A percentile compares a stretch with the other conserved stretches of the same genome.
Conservation (phyloP, 192 early-diverging fungal genomes). For the Umbelopsis sp. region DNA sequence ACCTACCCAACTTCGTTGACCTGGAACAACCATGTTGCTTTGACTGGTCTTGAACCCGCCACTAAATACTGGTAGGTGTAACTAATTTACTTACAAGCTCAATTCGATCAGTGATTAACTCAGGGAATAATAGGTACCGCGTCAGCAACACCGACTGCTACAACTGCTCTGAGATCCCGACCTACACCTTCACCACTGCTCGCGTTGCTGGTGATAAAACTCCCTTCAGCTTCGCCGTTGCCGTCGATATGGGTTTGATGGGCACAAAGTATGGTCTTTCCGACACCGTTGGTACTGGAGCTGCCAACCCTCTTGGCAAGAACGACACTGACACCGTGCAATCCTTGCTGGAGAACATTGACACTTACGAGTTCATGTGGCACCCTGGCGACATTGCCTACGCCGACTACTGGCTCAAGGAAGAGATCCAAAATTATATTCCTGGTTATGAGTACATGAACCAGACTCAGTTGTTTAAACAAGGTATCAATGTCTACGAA, state of each 20-base stretch:
- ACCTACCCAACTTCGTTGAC: background rate
- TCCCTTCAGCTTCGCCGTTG: background rate
- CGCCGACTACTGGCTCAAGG: conserved; percentile 7
- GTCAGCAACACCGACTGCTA: background rate
- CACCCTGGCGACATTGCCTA: conserved; percentile 10
- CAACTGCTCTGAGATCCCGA: background rate
- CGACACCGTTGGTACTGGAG: background rate
- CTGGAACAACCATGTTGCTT: conserved; percentile 1
- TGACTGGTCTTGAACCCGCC: background rate
- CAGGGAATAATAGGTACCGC: too few relatives aligned
- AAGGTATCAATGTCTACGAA: background rate
- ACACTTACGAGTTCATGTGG: background rate
- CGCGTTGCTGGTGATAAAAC: conserved; percentile 3
- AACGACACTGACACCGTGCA: conserved; percentile 6
- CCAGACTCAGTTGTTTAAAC: background rate
- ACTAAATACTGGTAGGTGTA: background rate
- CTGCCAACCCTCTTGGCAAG: background rate
- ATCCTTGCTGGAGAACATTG: conserved; percentile 6
- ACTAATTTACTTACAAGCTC: too few relatives aligned
- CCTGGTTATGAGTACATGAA: background rate
- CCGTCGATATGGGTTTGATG: conserved; percentile 2
- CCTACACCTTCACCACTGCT: background rate
- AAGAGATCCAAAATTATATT: conserved; percentile 11
- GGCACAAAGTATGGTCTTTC: background rate
- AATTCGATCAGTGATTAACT: too few relatives aligned